Evolutionary conservation across 768 basidiomycete genomes (phyloP).

Genomic region (Boletales sp.): DNA sequence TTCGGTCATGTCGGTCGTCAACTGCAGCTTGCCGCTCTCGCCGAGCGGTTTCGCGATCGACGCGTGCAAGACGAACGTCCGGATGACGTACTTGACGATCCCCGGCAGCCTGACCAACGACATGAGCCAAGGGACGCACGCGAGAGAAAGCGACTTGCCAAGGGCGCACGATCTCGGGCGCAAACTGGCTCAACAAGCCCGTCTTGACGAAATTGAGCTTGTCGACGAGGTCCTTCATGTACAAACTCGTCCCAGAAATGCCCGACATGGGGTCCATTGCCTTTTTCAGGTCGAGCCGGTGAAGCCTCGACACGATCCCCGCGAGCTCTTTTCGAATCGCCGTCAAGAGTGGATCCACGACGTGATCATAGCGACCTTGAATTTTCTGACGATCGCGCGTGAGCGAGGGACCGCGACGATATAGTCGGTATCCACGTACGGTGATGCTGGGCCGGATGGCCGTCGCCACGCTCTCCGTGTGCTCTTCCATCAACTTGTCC

Average conservation of each 20-base stretch:
- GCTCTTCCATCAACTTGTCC: constrained; percentile 23
- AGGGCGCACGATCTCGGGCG: constrained; percentile 67
- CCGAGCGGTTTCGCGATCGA: constrained; percentile 89
- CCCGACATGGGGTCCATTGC: constrained; percentile 61
- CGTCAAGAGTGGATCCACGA: constrained; percentile 58
- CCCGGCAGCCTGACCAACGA: constrained; percentile 46
- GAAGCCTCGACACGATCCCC: constrained; percentile 76
- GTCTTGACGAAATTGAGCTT: constrained; percentile 74
- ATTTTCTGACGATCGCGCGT: constrained; percentile 19
- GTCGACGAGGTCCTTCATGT: constrained; percentile 84
- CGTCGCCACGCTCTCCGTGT: constrained; percentile 41
- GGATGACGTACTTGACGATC: constrained; percentile 76
- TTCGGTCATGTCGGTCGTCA: constrained; percentile 95
- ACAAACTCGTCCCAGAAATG: constrained; percentile 56
- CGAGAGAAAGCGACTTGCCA: constrained; percentile 48
- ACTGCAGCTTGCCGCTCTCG: constrained; percentile 89
- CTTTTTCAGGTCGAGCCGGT: constrained; percentile 80
- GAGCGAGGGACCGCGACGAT: neutral
- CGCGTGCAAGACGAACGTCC: constrained; percentile 88
- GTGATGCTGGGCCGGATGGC: constrained; percentile 54
- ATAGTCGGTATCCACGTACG: constrained; percentile 37
- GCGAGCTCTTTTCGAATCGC: constrained; percentile 79
- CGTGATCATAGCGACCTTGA: constrained; percentile 43
- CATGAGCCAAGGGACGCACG: constrained; percentile 1
- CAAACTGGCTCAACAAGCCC: constrained; percentile 71